phyloP scores from a whole-genome alignment of 768 basidiomycete species.

The Pleurotus tuber-regium region DNA sequence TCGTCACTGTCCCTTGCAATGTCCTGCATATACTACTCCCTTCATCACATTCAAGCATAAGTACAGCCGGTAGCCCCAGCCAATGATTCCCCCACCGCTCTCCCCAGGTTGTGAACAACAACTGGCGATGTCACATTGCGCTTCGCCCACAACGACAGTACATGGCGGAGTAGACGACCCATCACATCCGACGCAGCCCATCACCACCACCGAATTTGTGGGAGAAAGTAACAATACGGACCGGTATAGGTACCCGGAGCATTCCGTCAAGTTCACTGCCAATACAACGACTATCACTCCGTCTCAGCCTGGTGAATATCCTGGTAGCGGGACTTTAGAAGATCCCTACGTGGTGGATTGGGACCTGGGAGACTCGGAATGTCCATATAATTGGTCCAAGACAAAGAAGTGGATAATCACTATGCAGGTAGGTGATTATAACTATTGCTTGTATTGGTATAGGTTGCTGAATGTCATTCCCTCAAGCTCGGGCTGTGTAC shows the following conservation, averaged over 20 bases:
- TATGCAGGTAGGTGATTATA: constrained; percentile 34
- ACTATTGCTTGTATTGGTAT: constrained; percentile 1
- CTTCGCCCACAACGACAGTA: constrained; percentile 2
- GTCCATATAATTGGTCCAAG: constrained; percentile 56
- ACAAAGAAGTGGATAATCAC: constrained; percentile 53
- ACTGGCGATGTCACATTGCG: neutral
- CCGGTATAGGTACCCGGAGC: constrained; percentile 11
- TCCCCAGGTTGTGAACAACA: no score
- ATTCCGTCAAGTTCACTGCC: constrained; percentile 4
- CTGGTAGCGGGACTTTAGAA: constrained; percentile 43
- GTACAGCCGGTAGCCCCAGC: no score
- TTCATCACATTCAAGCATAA: no score
- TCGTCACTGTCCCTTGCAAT: neutral
- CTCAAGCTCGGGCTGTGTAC: constrained; percentile 49
- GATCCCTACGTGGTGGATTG: constrained; percentile 58
- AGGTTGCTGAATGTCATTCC: neutral
- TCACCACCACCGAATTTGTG: constrained; percentile 3
- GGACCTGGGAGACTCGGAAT: constrained; percentile 46
- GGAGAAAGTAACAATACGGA: constrained; percentile 5
- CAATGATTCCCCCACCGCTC: no score
- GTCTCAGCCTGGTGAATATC: constrained; percentile 26
- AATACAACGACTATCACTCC: constrained; percentile 9
- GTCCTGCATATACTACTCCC: no score
- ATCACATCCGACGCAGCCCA: constrained; percentile 5
- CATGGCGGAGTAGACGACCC: constrained; percentile 8